phyloP scores from a whole-genome alignment of 2,329 filamentous ascomycete genomes.

The Aspergillus sp. region DNA sequence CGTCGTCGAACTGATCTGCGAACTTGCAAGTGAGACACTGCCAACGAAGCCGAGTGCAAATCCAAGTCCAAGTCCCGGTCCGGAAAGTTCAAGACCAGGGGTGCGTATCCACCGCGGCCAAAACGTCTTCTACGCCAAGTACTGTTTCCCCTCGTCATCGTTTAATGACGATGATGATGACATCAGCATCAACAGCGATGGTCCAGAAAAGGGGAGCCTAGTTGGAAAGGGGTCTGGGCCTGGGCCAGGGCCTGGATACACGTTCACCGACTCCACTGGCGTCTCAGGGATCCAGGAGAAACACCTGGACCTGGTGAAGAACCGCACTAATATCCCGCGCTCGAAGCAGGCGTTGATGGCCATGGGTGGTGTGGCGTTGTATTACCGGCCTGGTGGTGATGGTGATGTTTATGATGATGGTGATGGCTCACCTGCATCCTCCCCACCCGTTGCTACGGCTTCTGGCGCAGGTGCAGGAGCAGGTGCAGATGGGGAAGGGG shows the following conservation, averaged over 20 bases:
- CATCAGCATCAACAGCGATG: no score
- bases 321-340: constrained; percentile 41
- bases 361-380: constrained; percentile 37
- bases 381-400: constrained; percentile 14
- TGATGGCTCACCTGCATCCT: neutral
- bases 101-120: neutral
- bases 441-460: no score
- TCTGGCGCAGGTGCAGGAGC: neutral
- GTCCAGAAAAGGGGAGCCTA: neutral
- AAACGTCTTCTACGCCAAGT: constrained; percentile 5
- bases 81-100: neutral
- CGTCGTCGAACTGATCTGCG: constrained; percentile 27
- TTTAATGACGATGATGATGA: neutral
- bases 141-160: neutral
- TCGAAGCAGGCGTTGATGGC: constrained; percentile 31
- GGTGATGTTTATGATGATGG: neutral
- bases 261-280: constrained; percentile 28
- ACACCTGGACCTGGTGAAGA: constrained; percentile 39
- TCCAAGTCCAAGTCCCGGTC: no score
- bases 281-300: constrained; percentile 25
- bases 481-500: neutral
- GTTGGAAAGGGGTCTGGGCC: neutral
- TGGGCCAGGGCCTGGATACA: constrained; percentile 22
- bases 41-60: no score
- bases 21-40: neutral